Evolutionary conservation across 2,329 filamentous ascomycete genomes (phyloP), one percentile per base, ranked within the genome.

Genomic region (Diplodia sapinea): DNA sequence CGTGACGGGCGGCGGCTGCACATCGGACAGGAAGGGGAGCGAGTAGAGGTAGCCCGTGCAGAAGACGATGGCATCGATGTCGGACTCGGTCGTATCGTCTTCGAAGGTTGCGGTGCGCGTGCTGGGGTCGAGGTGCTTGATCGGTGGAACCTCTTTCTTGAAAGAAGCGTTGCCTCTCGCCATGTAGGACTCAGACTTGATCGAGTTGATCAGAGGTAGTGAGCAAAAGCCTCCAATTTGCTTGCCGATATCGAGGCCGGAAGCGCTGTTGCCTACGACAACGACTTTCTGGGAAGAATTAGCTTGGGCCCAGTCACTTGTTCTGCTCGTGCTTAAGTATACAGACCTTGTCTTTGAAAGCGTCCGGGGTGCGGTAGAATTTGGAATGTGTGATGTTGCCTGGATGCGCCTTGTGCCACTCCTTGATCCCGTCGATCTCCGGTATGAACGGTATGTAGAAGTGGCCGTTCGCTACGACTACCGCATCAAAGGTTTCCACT

Each of bases 41-140:
- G 89, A 89, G 79, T 92, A 97, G 67, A 96, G 86, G 74, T 96
- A 98, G 0, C 94, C 94, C 0, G 94, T 97, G 76, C 92, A 94
- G 78, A 94, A 97, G 33, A 98, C 76, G 6, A 97, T 81, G 1
- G 87, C 86, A 73, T 97, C 94, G 67, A 98, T 79, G 40, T 88
- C 81, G 3, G 80, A 80, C 74, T 93, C 91, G 11, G 89, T 74
- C 0, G 82, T 82, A 2, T 90, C 90, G 73, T 92, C 84, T 50
- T 84, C 82, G 70, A 96, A 92, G 38, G 85, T 82, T 1, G 95
- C 84, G 3, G 85, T 88, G 70, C 87, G 84, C 63, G 85, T 80
- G 51, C n/a, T 52, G 0, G 91, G 74, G 79, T 85, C 72, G 70
- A 88, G 87, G 52, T 82, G 77, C 12, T 78, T 74, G 64, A 89